Conservation (phyloP, 2,329 filamentous ascomycete genomes). For the Madurella fahalii region DNA sequence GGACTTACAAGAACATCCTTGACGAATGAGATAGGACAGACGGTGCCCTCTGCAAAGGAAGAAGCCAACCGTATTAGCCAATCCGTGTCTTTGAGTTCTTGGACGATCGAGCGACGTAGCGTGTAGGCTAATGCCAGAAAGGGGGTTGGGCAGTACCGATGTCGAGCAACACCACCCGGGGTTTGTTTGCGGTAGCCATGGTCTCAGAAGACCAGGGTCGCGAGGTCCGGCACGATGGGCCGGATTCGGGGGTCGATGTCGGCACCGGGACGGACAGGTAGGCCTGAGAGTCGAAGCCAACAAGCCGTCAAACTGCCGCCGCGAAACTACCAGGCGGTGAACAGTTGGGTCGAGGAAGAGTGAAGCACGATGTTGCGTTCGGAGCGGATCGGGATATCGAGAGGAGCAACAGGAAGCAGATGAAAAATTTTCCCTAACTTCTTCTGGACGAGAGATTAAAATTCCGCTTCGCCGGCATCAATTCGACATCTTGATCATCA, state of each 20-base stretch:
- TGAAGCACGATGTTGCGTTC: constrained; percentile 9
- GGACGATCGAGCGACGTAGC: constrained; percentile 19
- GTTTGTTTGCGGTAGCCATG: constrained; percentile 38
- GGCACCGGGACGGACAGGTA: background rate
- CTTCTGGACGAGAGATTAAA: background rate
- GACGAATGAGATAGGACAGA: constrained; percentile 80
- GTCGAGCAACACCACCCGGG: constrained; percentile 48
- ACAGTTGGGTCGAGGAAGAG: constrained; percentile 1
- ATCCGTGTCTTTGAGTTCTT: constrained; percentile 31
- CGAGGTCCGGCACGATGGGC: background rate
- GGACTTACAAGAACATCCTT: constrained; percentile 72
- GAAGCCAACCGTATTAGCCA: constrained; percentile 36
- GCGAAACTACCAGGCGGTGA: constrained; percentile 10
- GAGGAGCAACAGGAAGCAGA: constrained; percentile 1
- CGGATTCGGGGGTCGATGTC: background rate
- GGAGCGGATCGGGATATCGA: constrained; percentile 13
- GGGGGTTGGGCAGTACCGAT: constrained; percentile 43
- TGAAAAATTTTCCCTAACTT: constrained; percentile 15
- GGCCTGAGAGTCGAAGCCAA: constrained; percentile 1
- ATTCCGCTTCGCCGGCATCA: constrained; percentile 14
- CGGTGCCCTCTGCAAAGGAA: constrained; percentile 63
- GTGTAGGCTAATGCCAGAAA: background rate
- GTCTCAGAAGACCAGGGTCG: constrained; percentile 1
- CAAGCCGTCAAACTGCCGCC: background rate
- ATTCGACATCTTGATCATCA: constrained; percentile 15